A percentile compares a stretch with the other conserved stretches of the same genome.
These are phyloP conservation scores for Trichophyton equinum DNA, from an alignment of 2,329 filamentous ascomycete genomes.

Conservation along the genomic window DNA sequence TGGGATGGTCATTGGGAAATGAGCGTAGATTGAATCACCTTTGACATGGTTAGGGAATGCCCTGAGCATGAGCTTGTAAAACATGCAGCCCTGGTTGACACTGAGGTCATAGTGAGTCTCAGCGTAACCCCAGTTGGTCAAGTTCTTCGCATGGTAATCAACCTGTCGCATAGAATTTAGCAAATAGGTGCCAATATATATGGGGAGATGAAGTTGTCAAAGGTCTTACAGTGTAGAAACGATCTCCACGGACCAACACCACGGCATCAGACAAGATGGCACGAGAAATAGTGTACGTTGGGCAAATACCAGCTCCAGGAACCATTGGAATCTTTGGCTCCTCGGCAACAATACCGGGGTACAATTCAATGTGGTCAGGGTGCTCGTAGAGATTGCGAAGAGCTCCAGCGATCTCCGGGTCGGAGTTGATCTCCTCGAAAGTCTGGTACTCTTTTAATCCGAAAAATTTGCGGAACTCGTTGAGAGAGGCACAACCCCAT, in stretches of 20 bases:
- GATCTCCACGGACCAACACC: slow-evolving; percentile 30
- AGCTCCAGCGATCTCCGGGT: slow-evolving; percentile 43
- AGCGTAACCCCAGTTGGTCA: slow-evolving; percentile 32
- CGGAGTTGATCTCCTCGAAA: slow-evolving; percentile 48
- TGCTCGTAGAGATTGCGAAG: slow-evolving; percentile 50
- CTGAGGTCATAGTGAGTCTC: slow-evolving; percentile 21
- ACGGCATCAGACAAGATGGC: slow-evolving; percentile 35
- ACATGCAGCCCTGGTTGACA: slow-evolving; percentile 19
- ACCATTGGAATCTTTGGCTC: slow-evolving; percentile 28
- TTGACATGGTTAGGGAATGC: slow-evolving; percentile 20
- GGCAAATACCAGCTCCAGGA: slow-evolving; percentile 28
- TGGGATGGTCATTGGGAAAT: slow-evolving; percentile 21
- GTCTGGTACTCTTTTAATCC: slow-evolving; percentile 43
- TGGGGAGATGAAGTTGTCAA: neutral
- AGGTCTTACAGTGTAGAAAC: slow-evolving; percentile 26
- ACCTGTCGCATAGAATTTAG: slow-evolving; percentile 6
- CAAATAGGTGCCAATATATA: neutral
- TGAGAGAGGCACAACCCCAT: slow-evolving; percentile 41
- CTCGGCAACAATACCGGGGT: slow-evolving; percentile 49
- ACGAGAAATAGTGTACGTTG: slow-evolving; percentile 28
- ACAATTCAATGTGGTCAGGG: slow-evolving; percentile 56
- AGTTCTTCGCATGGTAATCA: slow-evolving; percentile 19
- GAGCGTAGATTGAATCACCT: slow-evolving; percentile 19
- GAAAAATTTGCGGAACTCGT: slow-evolving; percentile 53
- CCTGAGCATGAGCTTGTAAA: slow-evolving; percentile 22